Percentiles rank a stretch among this genome's conserved stretches.
phyloP scores from a whole-genome alignment of 2,329 filamentous ascomycete species.

The Curvularia sp. region DNA sequence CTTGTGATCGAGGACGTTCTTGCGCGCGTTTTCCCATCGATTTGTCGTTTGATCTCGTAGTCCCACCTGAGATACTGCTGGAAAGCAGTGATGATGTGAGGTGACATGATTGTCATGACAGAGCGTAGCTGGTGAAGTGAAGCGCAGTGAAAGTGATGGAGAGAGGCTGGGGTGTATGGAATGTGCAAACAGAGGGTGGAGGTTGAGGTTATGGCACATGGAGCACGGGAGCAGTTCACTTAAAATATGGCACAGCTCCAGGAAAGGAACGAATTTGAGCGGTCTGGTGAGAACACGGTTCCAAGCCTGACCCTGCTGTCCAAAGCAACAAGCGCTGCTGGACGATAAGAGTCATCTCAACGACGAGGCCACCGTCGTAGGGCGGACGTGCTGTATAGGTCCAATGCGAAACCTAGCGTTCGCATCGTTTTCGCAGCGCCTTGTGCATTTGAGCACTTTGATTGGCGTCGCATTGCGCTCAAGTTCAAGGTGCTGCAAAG shows the following conservation, averaged over 20 bases:
- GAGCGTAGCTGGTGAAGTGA: background rate
- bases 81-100: conserved; percentile 16
- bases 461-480: conserved; percentile 4
- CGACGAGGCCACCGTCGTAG: background rate
- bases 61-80: conserved; percentile 19
- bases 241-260: conserved; percentile 4
- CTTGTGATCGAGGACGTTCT: conserved; percentile 14
- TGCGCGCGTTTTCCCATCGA: conserved; percentile 16
- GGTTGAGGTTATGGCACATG: background rate
- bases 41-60: conserved; percentile 14
- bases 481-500: background rate
- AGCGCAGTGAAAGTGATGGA: background rate
- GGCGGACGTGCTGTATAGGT: conserved; percentile 1
- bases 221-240: background rate
- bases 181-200: background rate
- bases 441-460: background rate
- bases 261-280: background rate
- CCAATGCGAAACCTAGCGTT: conserved; percentile 9
- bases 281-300: conserved; percentile 3
- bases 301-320: conserved; percentile 4
- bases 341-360: conserved; percentile 14
- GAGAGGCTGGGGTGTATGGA: background rate
- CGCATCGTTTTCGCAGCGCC: conserved; percentile 4
- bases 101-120: conserved; percentile 13
- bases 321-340: background rate